Conservation (phyloP, 768 basidiomycete species). For the Tulasnella sp. region DNA sequence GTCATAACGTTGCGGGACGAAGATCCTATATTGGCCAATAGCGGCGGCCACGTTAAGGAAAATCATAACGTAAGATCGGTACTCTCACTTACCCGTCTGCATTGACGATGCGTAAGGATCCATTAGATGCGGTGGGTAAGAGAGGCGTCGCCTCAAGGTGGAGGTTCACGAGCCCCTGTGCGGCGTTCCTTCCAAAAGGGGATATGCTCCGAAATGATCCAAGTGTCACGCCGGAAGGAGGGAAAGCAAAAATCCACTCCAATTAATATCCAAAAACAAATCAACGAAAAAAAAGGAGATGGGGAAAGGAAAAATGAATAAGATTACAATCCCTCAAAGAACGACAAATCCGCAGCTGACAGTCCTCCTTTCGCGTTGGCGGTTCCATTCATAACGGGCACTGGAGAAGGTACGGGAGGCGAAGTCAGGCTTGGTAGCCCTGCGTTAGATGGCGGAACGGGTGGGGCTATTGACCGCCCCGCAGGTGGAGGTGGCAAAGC, state of each 20-base stretch:
- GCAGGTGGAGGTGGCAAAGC: neutral
- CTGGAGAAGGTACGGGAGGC: neutral
- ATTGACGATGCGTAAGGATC: neutral
- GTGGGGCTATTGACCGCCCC: neutral
- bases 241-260: neutral
- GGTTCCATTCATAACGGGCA: neutral
- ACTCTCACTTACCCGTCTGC: neutral
- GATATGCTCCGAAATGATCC: neutral
- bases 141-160: neutral
- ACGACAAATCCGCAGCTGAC: constrained; percentile 12
- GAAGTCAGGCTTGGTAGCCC: too few species aligned
- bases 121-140: neutral
- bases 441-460: neutral
- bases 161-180: neutral
- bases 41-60: too few species aligned
- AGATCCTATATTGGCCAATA: neutral
- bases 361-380: neutral
- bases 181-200: neutral
- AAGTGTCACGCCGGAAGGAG: neutral
- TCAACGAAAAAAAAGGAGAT: neutral
- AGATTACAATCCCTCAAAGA: constrained; percentile 20
- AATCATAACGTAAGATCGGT: neutral
- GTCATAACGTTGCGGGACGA: neutral
- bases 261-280: neutral
- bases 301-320: neutral